phyloP scores from a whole-genome alignment of 495 filamentous ascomycete species.

The Pseudoneurospora amorphoporcata region DNA sequence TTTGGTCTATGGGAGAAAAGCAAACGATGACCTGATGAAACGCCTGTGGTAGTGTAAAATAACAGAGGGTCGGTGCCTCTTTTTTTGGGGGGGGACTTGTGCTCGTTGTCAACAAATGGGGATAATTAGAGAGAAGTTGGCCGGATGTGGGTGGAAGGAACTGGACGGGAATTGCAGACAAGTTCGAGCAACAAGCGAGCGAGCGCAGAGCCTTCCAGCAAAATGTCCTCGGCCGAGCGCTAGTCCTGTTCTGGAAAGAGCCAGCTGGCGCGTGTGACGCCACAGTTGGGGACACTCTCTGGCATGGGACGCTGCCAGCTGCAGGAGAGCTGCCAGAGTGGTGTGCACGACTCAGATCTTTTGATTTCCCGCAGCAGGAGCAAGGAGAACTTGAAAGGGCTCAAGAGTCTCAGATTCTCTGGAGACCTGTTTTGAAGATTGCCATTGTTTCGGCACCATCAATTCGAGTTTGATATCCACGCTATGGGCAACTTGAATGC shows the following conservation, averaged over 20 bases:
- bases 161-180: conserved; percentile 10
- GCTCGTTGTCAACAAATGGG: background rate
- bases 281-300: conserved; percentile 6
- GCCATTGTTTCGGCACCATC: background rate
- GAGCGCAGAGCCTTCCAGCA: conserved; percentile 26
- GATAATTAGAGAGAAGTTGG: conserved; percentile 11
- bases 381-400: background rate
- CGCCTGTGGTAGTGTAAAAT: conserved; percentile 16
- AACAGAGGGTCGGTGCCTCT: background rate
- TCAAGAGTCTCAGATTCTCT: background rate
- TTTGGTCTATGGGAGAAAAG: conserved; percentile 8
- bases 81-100: background rate
- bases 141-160: conserved; percentile 15
- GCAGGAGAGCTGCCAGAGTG: background rate
- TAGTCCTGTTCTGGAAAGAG: conserved; percentile 9
- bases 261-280: conserved; percentile 16
- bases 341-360: background rate
- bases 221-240: conserved; percentile 9
- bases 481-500: background rate
- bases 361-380: background rate
- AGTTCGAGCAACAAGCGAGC: conserved; percentile 4
- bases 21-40: conserved; percentile 10
- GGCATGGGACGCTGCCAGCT: background rate
- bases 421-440: background rate
- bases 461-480: background rate